Percentiles rank a stretch among this genome's conserved stretches.
Evolutionary conservation across 345 rosid species (phyloP).

Genomic region (Eutrema japonicum): DNA sequence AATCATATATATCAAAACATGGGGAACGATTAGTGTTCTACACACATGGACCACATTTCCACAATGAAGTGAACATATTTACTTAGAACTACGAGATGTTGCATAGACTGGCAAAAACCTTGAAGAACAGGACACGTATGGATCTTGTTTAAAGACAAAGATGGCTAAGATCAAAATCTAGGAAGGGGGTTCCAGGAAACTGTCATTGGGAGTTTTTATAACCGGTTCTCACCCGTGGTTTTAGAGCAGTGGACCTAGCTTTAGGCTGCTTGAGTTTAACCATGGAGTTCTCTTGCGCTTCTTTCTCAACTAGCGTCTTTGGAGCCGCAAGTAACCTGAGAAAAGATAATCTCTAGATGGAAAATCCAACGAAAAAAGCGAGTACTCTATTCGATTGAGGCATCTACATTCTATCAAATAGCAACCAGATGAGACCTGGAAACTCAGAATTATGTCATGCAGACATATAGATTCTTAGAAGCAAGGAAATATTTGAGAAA

Average conservation of each 20-base stretch:
- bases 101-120: not conserved
- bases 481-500: conserved; percentile 4
- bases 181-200: not conserved
- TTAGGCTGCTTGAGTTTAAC: conserved; percentile 34
- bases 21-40: not conserved
- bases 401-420: conserved; percentile 16
- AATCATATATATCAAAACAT: not conserved
- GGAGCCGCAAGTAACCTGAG: conserved; percentile 44
- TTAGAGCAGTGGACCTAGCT: conserved; percentile 44
- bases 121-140: not conserved
- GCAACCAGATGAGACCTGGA: conserved; percentile 1
- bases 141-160: conserved; percentile 14
- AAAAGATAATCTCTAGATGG: not conserved
- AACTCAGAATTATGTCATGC: not conserved
- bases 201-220: not conserved
- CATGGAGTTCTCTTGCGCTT: conserved; percentile 31
- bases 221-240: conserved; percentile 57
- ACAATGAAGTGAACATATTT: not conserved
- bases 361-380: not conserved
- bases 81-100: conserved; percentile 1
- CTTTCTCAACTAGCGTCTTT: conserved; percentile 21
- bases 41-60: conserved; percentile 1
- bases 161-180: not conserved
- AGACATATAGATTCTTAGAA: not conserved
- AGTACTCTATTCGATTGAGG: conserved; percentile 8